Base-by-base conservation (phyloP, 495 filamentous ascomycete species). In the Pyrenopolyporus hunteri region DNA sequence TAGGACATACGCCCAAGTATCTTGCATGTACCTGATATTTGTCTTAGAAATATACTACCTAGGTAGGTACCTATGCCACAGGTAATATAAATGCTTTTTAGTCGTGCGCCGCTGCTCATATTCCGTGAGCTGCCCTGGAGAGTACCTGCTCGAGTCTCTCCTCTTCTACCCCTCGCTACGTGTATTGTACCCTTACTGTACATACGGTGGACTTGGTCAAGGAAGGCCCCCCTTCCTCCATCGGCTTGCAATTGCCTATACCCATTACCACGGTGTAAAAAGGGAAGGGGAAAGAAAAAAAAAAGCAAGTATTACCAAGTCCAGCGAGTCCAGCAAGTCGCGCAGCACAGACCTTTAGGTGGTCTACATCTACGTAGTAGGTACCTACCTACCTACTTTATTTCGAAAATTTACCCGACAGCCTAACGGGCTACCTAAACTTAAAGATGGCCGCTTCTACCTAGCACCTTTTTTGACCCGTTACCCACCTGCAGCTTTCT, bases 401-500 rank as follows among this genome's bases (percentile, higher is more conserved):
- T n/a, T n/a, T n/a, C n/a, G 33, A 64, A 64, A 53, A 64, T 64
- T 64, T 64, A 64, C 60, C 54, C 60, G 60, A 64, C 42, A 47
- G 43, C 42, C 47, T 48, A 36, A 44, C 26, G 17, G 37, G 10
- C 20, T 22, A 42, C 8, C 52, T 37, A 56, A 39, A 50, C 39
- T 44, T 50, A 40, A 54, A 59, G 48, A 35, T 6, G 50, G 55
- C 48, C 32, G 49, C 61, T 50, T 59, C 55, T 55, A 59, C 55
- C 54, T 64, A 32, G 26, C 13, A 47, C 13, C 36, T 37, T 43
- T n/a, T 44, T 46, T 2, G 9, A 31, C 28, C 10, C 4, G n/a
- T n/a, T 28, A 28, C 8, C 42, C 42, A 45, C 23, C 50, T 26
- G 43, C 60, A 33, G 39, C 40, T 32, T 51, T 65, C 54, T 43